phyloP scores from a whole-genome alignment of 2,329 filamentous ascomycete species.

The Nemania sp. region DNA sequence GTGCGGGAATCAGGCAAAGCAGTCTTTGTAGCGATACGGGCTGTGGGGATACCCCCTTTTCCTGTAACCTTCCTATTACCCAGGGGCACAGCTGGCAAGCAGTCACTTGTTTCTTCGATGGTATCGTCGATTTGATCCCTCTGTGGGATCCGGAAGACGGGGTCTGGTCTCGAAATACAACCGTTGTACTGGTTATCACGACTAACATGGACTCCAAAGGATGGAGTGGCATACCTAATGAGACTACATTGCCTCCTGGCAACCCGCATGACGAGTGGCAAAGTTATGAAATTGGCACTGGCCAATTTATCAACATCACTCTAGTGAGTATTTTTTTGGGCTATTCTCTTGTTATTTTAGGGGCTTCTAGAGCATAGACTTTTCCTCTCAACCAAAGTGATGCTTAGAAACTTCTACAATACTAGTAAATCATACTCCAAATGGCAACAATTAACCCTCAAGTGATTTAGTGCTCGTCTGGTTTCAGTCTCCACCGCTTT shows the following conservation, averaged over 20 bases:
- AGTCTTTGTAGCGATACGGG: not conserved
- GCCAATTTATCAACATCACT: slow-evolving; percentile 24
- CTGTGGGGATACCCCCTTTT: slow-evolving; percentile 7
- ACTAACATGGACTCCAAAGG: slow-evolving; percentile 17
- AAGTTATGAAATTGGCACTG: slow-evolving; percentile 18
- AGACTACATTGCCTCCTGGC: not conserved
- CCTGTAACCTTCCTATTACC: not conserved
- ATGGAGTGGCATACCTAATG: not conserved
- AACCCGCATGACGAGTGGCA: slow-evolving; percentile 29
- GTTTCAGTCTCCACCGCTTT: slow-evolving; percentile 16
- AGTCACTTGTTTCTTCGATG: not conserved
- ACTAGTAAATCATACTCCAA: too few relatives aligned
- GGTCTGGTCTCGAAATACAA: slow-evolving; percentile 11
- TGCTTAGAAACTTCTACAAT: too few relatives aligned
- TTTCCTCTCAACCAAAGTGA: too few relatives aligned
- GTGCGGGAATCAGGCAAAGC: not conserved
- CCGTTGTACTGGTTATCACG: slow-evolving; percentile 5
- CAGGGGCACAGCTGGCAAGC: not conserved
- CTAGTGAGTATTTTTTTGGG: too few relatives aligned
- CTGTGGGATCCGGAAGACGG: slow-evolving; percentile 14
- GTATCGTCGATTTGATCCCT: slow-evolving; percentile 3
- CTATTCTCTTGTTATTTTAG: too few relatives aligned
- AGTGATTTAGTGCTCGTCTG: too few relatives aligned
- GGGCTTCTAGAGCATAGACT: too few relatives aligned
- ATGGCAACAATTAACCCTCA: too few relatives aligned